A percentile compares a stretch with the other conserved stretches of the same genome.
phyloP scores from a whole-genome alignment of 139 green algal genomes.

The Coccomyxa sp. region DNA sequence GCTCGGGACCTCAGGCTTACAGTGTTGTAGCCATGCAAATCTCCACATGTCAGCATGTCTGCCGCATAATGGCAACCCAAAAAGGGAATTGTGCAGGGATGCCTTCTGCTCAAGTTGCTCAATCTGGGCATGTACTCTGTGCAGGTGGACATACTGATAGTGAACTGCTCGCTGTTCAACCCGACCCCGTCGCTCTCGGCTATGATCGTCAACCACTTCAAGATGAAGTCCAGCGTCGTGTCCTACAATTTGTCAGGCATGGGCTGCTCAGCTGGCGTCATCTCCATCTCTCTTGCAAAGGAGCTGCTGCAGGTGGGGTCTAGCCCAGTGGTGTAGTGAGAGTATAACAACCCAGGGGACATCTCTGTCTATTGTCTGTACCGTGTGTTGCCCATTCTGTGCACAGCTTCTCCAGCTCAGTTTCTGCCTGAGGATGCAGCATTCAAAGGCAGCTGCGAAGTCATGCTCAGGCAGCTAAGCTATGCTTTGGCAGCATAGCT shows the following conservation, averaged over 20 bases:
- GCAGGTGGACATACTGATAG: slow-evolving; percentile 89
- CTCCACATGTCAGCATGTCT: too few species aligned
- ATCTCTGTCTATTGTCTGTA: background rate
- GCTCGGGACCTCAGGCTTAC: too few species aligned
- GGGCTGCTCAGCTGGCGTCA: slow-evolving; percentile 88
- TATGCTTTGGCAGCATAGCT: too few species aligned
- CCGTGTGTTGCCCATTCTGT: too few species aligned
- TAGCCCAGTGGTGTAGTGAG: background rate
- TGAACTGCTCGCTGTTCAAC: slow-evolving; percentile 98
- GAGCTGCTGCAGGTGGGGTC: slow-evolving; percentile 76
- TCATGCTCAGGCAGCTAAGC: too few species aligned
- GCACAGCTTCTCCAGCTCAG: too few species aligned
- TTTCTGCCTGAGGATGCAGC: too few species aligned
- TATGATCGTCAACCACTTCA: slow-evolving; percentile 96
- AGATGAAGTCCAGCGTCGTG: slow-evolving; percentile 86
- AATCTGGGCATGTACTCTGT: background rate
- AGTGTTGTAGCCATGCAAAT: too few species aligned
- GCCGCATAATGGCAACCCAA: too few species aligned
- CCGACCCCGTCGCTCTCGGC: slow-evolving; percentile 88
- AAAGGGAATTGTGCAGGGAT: too few species aligned
- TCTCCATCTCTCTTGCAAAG: slow-evolving; percentile 82
- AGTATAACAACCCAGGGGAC: background rate
- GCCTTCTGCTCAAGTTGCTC: too few species aligned
- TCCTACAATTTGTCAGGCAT: slow-evolving; percentile 97
- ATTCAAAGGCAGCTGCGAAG: too few species aligned